These are phyloP conservation scores for Drosera capensis DNA, from an alignment of 148 eudicot genomes.

Conservation along the genomic window DNA sequence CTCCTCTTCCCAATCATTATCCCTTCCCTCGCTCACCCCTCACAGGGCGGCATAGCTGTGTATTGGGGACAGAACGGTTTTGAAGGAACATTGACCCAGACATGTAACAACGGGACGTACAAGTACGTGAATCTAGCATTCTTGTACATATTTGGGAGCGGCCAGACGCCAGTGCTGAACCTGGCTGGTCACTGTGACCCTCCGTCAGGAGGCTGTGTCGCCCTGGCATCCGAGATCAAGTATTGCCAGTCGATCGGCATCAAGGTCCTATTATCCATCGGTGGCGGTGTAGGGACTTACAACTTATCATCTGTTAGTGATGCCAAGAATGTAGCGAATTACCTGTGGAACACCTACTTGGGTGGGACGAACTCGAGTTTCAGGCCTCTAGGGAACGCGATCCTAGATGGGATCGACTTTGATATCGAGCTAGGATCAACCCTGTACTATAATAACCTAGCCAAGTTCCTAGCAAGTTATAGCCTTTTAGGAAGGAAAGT, in stretches of 20 bases:
- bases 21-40: not conserved
- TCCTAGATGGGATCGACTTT: conserved; percentile 37
- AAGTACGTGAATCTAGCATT: conserved; percentile 21
- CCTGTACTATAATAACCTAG: conserved; percentile 3
- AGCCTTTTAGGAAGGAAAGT: conserved; percentile 9
- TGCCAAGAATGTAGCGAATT: conserved; percentile 22
- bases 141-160: conserved; percentile 14
- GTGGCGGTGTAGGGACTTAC: conserved; percentile 38
- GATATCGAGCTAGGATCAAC: conserved; percentile 13
- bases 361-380: conserved; percentile 34
- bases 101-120: conserved; percentile 18
- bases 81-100: conserved; percentile 19
- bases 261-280: conserved; percentile 43
- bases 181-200: conserved; percentile 28
- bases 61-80: conserved; percentile 28
- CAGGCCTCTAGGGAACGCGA: conserved; percentile 41
- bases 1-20: not conserved
- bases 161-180: conserved; percentile 12
- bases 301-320: conserved; percentile 32
- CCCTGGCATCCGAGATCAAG: conserved; percentile 12
- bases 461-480: not conserved
- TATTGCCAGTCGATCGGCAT: conserved; percentile 35
- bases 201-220: conserved; percentile 21
- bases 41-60: conserved; percentile 14
- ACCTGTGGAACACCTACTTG: conserved; percentile 41